These are phyloP conservation scores for Chrysoporthe puriensis DNA, from an alignment of 2,329 filamentous ascomycete species.

Conservation along the genomic window DNA sequence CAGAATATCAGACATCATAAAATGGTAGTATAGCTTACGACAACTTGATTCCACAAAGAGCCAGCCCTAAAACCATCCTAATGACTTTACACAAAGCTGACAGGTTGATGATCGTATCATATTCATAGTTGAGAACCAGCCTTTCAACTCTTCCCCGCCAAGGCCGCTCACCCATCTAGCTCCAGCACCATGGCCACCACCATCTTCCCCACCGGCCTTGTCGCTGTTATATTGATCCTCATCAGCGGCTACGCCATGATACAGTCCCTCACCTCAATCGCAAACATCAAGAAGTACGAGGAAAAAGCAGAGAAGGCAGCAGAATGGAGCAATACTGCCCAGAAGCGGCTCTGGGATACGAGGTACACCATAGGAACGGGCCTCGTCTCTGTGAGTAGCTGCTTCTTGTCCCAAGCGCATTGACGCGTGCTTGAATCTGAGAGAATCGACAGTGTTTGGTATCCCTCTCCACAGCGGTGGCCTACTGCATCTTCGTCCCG, in stretches of 20 bases:
- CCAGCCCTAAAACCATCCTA: neutral
- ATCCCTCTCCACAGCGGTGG: constrained; percentile 23
- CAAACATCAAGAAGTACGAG: constrained; percentile 37
- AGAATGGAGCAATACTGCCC: constrained; percentile 36
- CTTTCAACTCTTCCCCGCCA: neutral
- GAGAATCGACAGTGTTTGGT: constrained; percentile 16
- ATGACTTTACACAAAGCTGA: neutral
- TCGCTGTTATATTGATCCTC: constrained; percentile 29
- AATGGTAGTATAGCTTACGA: neutral
- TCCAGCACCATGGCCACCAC: neutral
- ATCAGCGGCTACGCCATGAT: constrained; percentile 33
- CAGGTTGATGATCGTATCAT: neutral
- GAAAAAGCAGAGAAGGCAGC: constrained; percentile 36
- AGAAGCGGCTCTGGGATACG: constrained; percentile 35
- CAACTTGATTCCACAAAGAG: neutral
- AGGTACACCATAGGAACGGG: constrained; percentile 37
- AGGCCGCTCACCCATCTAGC: neutral
- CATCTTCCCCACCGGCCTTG: constrained; percentile 27
- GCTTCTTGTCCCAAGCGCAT: neutral
- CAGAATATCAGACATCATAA: neutral
- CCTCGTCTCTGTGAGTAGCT: constrained; percentile 32
- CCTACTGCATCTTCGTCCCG: constrained; percentile 24
- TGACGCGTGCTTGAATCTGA: neutral
- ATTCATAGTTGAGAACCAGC: neutral
- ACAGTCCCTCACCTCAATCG: constrained; percentile 35